Evolutionary conservation across 2,329 filamentous ascomycete species (phyloP), one percentile per base, ranked within the genome.

Genomic region (Bisporella sp.): DNA sequence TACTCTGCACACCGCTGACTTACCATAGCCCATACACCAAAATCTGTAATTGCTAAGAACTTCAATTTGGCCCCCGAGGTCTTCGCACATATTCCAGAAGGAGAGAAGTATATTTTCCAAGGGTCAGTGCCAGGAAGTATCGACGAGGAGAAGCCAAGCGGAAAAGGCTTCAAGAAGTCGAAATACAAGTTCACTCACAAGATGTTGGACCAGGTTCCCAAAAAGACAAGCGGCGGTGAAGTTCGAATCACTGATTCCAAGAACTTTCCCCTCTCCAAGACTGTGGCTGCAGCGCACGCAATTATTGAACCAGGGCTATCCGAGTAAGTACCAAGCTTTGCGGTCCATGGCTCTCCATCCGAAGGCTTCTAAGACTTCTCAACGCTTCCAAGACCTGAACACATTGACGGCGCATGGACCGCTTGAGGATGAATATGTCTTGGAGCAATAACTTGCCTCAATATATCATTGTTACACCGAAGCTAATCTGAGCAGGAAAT

Each of bases 101-200:
- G 73, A 46, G 78, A 90, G 59, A 86, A 87, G 59, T 90, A 89
- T 72, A 90, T 90, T 64, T 90, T 90, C 73, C 77, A 85, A 59
- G 86, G 85, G 52, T 78, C 78, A 0, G 68, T 75, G 1, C 85
- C 85, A 0, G 79, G 76, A 4, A 72, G 81, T 21, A 83, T 89
- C 57, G 73, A 81, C 6, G 73, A 85, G 6, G 85, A 89, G 63
- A 74, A 75, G 32, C 84, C 84, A 1, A 74, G 68, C 0, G 76
- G 79, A 33, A 77, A 79, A 42, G 66, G 76, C 31, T 81, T 85
- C 57, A 82, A 85, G 64, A 76, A 82, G 63, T 86, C 82, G 9
- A 84, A 81, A 63, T 73, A 79, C 54, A 74, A 84, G 51, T 90
- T 89, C 65, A 84, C 82, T 0, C 85, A 89, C 69, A 77, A 77